Conservation (phyloP, 805 yeast genomes). For the Spathaspora girioi region DNA sequence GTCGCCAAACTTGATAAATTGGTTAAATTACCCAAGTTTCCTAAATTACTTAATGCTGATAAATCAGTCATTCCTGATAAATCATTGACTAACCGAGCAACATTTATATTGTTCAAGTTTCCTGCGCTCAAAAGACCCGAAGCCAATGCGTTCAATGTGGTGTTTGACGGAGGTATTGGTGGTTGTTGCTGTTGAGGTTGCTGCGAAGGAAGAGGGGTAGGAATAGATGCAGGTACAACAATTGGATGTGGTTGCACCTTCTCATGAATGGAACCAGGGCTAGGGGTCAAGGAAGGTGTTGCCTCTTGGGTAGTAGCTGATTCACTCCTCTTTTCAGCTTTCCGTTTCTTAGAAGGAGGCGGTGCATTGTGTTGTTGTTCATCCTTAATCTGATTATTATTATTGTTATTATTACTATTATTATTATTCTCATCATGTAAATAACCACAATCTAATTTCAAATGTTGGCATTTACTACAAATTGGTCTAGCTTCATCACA, state of each 20-base stretch:
- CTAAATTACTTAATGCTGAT: conserved; percentile 27
- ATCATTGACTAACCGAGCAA: conserved; percentile 41
- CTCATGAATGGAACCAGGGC: conserved; percentile 5
- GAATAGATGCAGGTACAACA: background rate
- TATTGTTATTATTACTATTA: background rate
- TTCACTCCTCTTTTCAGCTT: background rate
- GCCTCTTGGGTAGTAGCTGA: conserved; percentile 12
- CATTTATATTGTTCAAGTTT: conserved; percentile 38
- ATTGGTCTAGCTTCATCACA: conserved; percentile 85
- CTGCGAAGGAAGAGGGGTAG: background rate
- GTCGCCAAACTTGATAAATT: conserved; percentile 38
- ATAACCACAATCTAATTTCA: conserved; percentile 77
- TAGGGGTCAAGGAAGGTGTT: conserved; percentile 15
- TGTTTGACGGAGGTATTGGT: background rate
- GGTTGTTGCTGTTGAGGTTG: background rate
- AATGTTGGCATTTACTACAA: conserved; percentile 74
- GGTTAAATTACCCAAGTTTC: conserved; percentile 32
- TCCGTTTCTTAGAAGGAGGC: background rate
- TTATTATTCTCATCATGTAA: conserved; percentile 13
- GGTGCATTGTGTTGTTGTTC: background rate
- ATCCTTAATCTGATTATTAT: background rate
- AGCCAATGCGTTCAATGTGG: conserved; percentile 4
- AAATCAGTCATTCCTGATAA: conserved; percentile 19
- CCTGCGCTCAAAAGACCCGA: conserved; percentile 28
- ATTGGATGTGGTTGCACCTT: background rate